These are phyloP conservation scores for Ascochyta pisi DNA, from an alignment of 2,329 filamentous ascomycete genomes.

Conservation along the genomic window DNA sequence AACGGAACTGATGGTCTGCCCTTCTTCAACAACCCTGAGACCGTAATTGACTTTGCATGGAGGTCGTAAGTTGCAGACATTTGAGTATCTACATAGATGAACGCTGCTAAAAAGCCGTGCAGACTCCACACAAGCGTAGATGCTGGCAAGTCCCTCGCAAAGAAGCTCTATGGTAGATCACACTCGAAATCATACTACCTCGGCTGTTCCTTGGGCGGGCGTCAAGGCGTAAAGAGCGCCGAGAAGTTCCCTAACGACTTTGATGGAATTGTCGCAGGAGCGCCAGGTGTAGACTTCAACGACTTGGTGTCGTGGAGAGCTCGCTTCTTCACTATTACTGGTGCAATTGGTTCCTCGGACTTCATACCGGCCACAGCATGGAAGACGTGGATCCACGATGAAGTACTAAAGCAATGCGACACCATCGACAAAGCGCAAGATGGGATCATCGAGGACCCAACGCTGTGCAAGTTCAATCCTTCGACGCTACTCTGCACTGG, in stretches of 20 bases:
- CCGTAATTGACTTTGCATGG: slow-evolving; percentile 58
- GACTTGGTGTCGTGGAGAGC: slow-evolving; percentile 38
- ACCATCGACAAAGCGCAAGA: slow-evolving; percentile 56
- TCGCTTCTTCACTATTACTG: slow-evolving; percentile 40
- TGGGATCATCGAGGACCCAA: slow-evolving; percentile 56
- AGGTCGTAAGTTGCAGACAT: slow-evolving; percentile 36
- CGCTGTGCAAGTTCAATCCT: slow-evolving; percentile 47
- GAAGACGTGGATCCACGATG: slow-evolving; percentile 49
- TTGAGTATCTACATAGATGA: no score
- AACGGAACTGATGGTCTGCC: slow-evolving; percentile 53
- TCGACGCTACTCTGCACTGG: slow-evolving; percentile 45
- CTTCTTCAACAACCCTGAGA: slow-evolving; percentile 55
- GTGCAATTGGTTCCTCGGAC: slow-evolving; percentile 25
- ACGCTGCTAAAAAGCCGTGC: not conserved
- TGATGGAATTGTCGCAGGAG: slow-evolving; percentile 45
- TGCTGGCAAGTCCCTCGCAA: slow-evolving; percentile 48
- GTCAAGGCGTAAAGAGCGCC: slow-evolving; percentile 40
- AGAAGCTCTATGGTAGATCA: slow-evolving; percentile 46
- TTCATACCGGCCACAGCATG: slow-evolving; percentile 33
- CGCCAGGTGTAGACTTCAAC: slow-evolving; percentile 42
- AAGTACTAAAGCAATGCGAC: slow-evolving; percentile 59
- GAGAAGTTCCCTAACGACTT: slow-evolving; percentile 43
- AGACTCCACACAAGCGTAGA: slow-evolving; percentile 50
- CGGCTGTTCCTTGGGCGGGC: slow-evolving; percentile 45
- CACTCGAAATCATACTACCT: slow-evolving; percentile 50